Base-by-base conservation (phyloP, 164 flowering plant species). In the Nelumbo lutea region DNA sequence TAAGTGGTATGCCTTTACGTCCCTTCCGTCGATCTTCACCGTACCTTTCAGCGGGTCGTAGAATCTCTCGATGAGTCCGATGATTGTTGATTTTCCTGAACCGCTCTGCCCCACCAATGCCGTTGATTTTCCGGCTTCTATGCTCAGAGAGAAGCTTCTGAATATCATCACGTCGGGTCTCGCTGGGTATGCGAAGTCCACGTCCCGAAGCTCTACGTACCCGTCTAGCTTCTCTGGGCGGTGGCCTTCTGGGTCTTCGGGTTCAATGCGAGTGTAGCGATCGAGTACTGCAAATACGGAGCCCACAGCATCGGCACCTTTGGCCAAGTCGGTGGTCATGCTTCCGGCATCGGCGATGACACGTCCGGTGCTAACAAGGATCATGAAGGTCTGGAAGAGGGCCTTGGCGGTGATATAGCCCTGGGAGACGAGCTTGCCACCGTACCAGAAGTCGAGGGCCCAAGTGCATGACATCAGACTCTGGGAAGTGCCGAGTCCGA, bases 291-390 rank as follows among this genome's bases (percentile, higher is more conserved):
- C 84, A 62, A 93, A 93, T 1, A 90, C 88, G 0, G 96, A 86
- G 1, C 83, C 85, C 1, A 89, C 85, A 0, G 91, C 84, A 50
- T 84, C 80, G 0, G 90, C 59, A 1, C 98, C 98, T 70, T 85
- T 93, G 67, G 90, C 93, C 0, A 93, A 79, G 70, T 93, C 96
- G 0, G 90, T 75, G 4, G 96, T 93, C 96, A 89, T 88, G 70
- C 86, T 85, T 1, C 96, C 96, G 0, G 98, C 96, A 63, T 93
- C 98, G 8, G 96, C 98, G 15, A 93, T 88, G 70, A 88, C 96
- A 0, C 89, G 76, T 2, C 98, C 96, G 0, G 91, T 90, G 82
- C 87, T 88, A 0, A 89, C 85, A 59, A 93, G 67, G 66, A 93
- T 76, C 89, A 87, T 70, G 76, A 89, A 90, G 1, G 90, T 89